Percentiles rank a stretch among this genome's conserved stretches.
Evolutionary conservation across 2,329 filamentous ascomycete genomes (phyloP).

Genomic region (Exophiala lecanii-corni): DNA sequence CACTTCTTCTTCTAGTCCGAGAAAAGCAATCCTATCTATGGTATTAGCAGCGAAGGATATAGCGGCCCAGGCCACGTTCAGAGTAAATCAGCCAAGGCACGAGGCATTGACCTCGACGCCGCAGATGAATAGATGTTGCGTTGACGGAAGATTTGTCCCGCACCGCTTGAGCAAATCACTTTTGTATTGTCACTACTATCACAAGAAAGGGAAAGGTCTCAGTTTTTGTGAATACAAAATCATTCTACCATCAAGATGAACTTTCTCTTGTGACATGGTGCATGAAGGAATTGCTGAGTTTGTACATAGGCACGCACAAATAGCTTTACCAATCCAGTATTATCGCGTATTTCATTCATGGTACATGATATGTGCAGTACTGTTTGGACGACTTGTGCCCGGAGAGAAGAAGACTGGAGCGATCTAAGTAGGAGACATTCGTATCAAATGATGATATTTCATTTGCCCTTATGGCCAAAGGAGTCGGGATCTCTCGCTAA

Average conservation of each 20-base stretch:
- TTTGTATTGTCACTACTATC: conserved; percentile 19
- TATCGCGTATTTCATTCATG: no score
- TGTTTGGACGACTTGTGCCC: no score
- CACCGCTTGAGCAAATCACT: conserved; percentile 2
- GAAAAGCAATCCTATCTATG: conserved; percentile 81
- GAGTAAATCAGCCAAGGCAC: conserved; percentile 42
- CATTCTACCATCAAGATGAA: neutral
- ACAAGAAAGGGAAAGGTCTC: conserved; percentile 12
- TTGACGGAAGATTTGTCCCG: neutral
- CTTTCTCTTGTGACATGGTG: neutral
- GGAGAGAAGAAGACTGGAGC: no score
- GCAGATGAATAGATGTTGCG: conserved; percentile 20
- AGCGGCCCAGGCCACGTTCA: conserved; percentile 74
- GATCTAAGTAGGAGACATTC: no score
- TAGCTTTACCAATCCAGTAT: conserved; percentile 8
- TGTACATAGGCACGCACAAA: conserved; percentile 19
- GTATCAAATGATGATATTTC: no score
- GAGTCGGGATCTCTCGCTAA: no score
- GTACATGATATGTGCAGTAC: no score
- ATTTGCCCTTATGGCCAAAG: no score
- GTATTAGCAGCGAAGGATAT: conserved; percentile 75
- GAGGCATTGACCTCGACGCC: conserved; percentile 24
- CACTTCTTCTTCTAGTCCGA: conserved; percentile 60
- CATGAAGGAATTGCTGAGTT: conserved; percentile 10
- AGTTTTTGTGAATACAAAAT: conserved; percentile 20